A percentile compares a stretch with the other conserved stretches of the same genome.
phyloP scores from a whole-genome alignment of 257 asterid genomes.

The Haberlea rhodopensis region DNA sequence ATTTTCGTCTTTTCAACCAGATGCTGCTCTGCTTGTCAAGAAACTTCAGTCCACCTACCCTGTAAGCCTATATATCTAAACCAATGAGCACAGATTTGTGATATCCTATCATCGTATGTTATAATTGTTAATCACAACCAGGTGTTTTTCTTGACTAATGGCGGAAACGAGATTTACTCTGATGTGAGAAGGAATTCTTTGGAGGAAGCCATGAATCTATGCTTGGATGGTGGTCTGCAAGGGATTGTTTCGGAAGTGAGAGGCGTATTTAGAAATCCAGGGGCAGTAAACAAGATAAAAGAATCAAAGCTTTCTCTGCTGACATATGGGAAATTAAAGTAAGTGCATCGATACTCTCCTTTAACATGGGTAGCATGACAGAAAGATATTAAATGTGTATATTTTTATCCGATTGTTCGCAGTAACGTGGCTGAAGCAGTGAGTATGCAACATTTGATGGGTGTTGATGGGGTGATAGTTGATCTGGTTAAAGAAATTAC shows the following conservation, averaged over 20 bases:
- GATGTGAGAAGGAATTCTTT: conserved; percentile 76
- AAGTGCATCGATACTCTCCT: conserved; percentile 24
- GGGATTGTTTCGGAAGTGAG: conserved; percentile 89
- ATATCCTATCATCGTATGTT: too few species aligned
- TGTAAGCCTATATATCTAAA: conserved; percentile 34
- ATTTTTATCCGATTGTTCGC: neutral
- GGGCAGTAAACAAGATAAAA: conserved; percentile 67
- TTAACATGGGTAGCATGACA: neutral
- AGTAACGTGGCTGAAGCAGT: conserved; percentile 88
- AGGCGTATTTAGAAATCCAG: conserved; percentile 74
- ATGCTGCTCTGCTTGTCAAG: conserved; percentile 61
- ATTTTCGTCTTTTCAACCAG: conserved; percentile 88
- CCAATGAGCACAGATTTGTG: neutral
- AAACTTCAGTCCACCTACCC: conserved; percentile 72
- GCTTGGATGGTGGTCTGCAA: conserved; percentile 79
- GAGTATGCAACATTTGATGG: conserved; percentile 85
- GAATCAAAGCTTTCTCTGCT: conserved; percentile 66
- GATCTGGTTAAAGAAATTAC: conserved; percentile 75
- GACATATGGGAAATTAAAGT: conserved; percentile 88
- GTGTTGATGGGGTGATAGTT: conserved; percentile 87
- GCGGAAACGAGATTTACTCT: conserved; percentile 63
- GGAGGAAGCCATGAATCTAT: conserved; percentile 77
- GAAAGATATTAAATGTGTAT: neutral
- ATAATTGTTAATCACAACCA: conserved; percentile 4
- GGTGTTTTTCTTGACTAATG: conserved; percentile 91